Percentiles rank a stretch among this genome's conserved stretches.
These are phyloP conservation scores for Kodamaea kakaduensis DNA, from an alignment of 805 yeast genomes.

Conservation along the genomic window DNA sequence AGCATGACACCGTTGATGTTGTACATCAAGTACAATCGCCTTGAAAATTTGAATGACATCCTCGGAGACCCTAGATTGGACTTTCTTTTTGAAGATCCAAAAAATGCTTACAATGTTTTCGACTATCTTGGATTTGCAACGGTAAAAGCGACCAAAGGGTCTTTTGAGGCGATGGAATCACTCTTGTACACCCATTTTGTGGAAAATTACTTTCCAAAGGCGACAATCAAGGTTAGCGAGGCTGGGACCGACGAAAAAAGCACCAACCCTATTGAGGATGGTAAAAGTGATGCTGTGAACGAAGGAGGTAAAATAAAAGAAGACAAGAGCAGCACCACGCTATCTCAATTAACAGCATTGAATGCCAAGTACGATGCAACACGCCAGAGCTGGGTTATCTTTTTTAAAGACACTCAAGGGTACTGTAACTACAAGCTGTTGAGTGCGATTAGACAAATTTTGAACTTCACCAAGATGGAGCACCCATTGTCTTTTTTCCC, in stretches of 20 bases:
- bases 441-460: slow-evolving; percentile 19
- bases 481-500: slow-evolving; percentile 30
- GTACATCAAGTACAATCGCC: slow-evolving; percentile 64
- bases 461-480: slow-evolving; percentile 28
- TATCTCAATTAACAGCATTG: slow-evolving; percentile 26
- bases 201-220: slow-evolving; percentile 19
- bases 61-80: slow-evolving; percentile 45
- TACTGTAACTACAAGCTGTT: slow-evolving; percentile 16
- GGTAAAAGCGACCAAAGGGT: slow-evolving; percentile 18
- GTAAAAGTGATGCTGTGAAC: too few species aligned
- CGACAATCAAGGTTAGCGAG: neutral
- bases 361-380: slow-evolving; percentile 34
- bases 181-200: slow-evolving; percentile 20
- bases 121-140: slow-evolving; percentile 36
- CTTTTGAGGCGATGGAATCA: slow-evolving; percentile 22
- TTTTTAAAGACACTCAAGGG: slow-evolving; percentile 15
- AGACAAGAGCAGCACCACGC: slow-evolving; percentile 11
- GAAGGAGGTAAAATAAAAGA: too few species aligned
- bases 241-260: too few species aligned
- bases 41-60: slow-evolving; percentile 53
- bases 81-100: slow-evolving; percentile 32
- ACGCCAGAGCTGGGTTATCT: slow-evolving; percentile 32
- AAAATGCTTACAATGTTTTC: slow-evolving; percentile 32
- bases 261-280: too few species aligned
- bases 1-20: slow-evolving; percentile 68